Evolutionary conservation across 306 rosid species (phyloP).

Genomic region (Mucuna pruriens): DNA sequence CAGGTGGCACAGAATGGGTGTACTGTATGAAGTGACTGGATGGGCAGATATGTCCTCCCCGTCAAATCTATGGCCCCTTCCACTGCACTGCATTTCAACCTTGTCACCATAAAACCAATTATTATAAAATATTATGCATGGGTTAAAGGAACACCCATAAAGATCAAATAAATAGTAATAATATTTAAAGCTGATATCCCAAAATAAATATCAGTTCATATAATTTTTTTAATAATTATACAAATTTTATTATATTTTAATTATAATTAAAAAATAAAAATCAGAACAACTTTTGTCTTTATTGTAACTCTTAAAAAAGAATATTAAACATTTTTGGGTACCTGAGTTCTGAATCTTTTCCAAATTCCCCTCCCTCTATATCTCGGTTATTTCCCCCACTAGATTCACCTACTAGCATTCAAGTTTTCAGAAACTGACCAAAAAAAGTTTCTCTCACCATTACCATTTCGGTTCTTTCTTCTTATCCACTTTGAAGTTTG

Average conservation of each 20-base stretch:
- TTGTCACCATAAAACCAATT: conserved; percentile 33
- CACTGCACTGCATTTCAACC: neutral
- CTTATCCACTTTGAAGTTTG: neutral
- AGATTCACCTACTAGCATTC: conserved; percentile 44
- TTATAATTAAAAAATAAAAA: too few relatives aligned
- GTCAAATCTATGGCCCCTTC: conserved; percentile 61
- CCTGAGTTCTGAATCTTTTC: neutral
- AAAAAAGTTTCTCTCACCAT: conserved; percentile 24
- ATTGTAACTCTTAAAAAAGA: too few relatives aligned
- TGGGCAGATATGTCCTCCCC: conserved; percentile 64
- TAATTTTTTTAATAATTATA: too few relatives aligned
- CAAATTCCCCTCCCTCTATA: neutral
- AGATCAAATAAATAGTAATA: too few relatives aligned
- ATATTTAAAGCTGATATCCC: too few relatives aligned
- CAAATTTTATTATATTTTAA: too few relatives aligned
- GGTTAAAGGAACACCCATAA: too few relatives aligned
- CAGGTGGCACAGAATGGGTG: conserved; percentile 61
- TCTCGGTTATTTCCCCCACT: neutral
- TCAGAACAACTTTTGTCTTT: too few relatives aligned
- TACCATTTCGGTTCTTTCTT: conserved; percentile 30
- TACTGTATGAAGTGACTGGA: conserved; percentile 70
- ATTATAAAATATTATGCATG: too few relatives aligned
- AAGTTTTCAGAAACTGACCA: conserved; percentile 12
- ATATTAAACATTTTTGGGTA: neutral
- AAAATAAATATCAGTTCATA: too few relatives aligned